These are phyloP conservation scores for Volvox carteri DNA, from an alignment of 163 green algal genomes.

Conservation along the genomic window DNA sequence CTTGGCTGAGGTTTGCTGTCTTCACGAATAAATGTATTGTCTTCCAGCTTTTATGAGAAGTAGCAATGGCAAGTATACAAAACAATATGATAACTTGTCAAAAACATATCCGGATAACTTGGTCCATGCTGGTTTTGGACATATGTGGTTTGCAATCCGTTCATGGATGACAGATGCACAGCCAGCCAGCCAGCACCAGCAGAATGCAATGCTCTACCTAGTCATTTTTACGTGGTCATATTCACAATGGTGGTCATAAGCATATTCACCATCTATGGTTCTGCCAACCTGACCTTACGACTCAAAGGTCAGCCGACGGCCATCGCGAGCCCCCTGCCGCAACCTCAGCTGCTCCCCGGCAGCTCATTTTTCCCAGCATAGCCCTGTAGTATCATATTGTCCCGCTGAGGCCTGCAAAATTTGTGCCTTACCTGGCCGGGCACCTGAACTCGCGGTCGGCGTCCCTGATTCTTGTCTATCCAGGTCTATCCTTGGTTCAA, in stretches of 20 bases:
- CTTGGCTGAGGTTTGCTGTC: neutral
- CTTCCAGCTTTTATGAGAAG: neutral
- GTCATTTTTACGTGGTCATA: neutral
- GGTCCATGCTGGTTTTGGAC: neutral
- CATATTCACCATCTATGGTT: neutral
- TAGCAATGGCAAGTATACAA: neutral
- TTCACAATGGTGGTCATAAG: neutral
- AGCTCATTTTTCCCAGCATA: too few species aligned
- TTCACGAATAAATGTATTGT: neutral
- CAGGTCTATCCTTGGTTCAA: too few species aligned
- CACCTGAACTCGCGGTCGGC: too few species aligned
- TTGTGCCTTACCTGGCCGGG: too few species aligned
- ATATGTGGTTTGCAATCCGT: slow-evolving; percentile 1
- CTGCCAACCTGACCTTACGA: too few species aligned
- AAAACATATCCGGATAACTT: neutral
- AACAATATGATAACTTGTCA: neutral
- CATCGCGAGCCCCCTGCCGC: too few species aligned
- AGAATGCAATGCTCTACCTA: neutral
- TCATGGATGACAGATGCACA: neutral
- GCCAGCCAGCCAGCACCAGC: neutral
- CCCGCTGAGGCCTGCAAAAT: too few species aligned
- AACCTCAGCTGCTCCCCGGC: too few species aligned
- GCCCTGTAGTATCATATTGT: too few species aligned
- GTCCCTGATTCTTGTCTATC: too few species aligned
- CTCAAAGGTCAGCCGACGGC: neutral